phyloP scores from a whole-genome alignment of 202 grass and related monocot genomes.

The Brachypodium distachyon region DNA sequence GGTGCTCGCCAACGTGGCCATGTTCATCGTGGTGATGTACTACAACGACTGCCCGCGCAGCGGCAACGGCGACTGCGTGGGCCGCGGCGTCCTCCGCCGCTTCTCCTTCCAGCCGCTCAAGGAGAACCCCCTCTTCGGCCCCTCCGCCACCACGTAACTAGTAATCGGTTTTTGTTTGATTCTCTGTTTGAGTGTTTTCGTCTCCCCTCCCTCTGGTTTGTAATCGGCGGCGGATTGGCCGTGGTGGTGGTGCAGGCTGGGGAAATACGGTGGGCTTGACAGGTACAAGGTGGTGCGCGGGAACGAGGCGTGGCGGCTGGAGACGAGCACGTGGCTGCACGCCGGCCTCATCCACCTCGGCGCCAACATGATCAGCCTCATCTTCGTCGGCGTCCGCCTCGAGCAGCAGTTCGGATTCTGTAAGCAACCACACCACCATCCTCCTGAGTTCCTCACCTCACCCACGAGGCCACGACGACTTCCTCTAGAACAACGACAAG shows the following conservation, averaged over 20 bases:
- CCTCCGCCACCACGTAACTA: slow-evolving; percentile 58
- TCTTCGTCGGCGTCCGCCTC: slow-evolving; percentile 70
- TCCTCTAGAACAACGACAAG: neutral
- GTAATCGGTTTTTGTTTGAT: neutral
- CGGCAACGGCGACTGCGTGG: slow-evolving; percentile 35
- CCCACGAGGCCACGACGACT: too few species aligned
- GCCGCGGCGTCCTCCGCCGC: slow-evolving; percentile 48
- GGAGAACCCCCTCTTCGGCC: slow-evolving; percentile 82
- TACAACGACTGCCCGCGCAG: slow-evolving; percentile 66
- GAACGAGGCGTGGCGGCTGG: slow-evolving; percentile 58
- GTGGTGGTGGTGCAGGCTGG: slow-evolving; percentile 26
- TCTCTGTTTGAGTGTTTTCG: too few species aligned
- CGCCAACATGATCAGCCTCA: slow-evolving; percentile 74
- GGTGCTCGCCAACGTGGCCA: slow-evolving; percentile 53
- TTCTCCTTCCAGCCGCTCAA: slow-evolving; percentile 91
- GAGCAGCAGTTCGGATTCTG: slow-evolving; percentile 90
- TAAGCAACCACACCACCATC: slow-evolving; percentile 22
- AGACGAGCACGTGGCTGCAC: slow-evolving; percentile 66
- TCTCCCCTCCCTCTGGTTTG: neutral
- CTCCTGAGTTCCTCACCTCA: neutral
- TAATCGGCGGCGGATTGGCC: neutral
- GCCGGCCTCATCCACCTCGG: slow-evolving; percentile 76
- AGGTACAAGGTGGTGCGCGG: slow-evolving; percentile 60
- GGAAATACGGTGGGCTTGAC: slow-evolving; percentile 49
- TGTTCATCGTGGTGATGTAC: slow-evolving; percentile 70